A percentile compares a stretch with the other conserved stretches of the same genome.
phyloP scores from a whole-genome alignment of 2,329 filamentous ascomycete genomes.

The Fusarium globosum region DNA sequence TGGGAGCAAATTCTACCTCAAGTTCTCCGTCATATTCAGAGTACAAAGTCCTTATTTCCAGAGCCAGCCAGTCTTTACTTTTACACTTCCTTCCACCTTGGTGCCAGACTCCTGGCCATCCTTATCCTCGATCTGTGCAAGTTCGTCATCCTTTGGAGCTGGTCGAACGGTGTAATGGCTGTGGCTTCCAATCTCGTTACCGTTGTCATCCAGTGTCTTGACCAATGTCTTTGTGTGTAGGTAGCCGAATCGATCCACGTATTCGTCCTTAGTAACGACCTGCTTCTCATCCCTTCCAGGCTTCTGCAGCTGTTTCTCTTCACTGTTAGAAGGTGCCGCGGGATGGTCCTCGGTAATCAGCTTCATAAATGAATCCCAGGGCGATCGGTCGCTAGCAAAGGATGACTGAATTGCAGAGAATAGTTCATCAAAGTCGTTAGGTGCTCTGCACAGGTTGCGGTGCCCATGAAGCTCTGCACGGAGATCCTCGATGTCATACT shows the following conservation, averaged over 20 bases:
- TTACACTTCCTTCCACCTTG: conserved; percentile 26
- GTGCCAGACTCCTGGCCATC: conserved; percentile 15
- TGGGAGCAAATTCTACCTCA: conserved; percentile 1
- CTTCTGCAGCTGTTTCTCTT: conserved; percentile 10
- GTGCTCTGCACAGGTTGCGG: conserved; percentile 23
- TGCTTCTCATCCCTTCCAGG: conserved; percentile 42
- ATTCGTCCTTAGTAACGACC: conserved; percentile 54
- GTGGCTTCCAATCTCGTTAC: conserved; percentile 54
- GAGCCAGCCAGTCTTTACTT: conserved; percentile 53
- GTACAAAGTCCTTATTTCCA: conserved; percentile 50
- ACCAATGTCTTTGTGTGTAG: conserved; percentile 55
- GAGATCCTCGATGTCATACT: conserved; percentile 1
- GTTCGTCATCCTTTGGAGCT: conserved; percentile 38
- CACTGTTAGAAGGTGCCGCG: conserved; percentile 6
- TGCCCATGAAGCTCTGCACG: conserved; percentile 16
- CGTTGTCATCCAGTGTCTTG: conserved; percentile 55
- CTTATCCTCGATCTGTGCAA: conserved; percentile 16
- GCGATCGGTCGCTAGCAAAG: conserved; percentile 51
- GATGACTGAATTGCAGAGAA: conserved; percentile 53
- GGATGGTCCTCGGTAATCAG: conserved; percentile 43
- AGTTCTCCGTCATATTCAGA: not conserved
- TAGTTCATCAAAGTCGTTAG: conserved; percentile 56
- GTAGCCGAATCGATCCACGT: conserved; percentile 57
- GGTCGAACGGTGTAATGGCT: conserved; percentile 51
- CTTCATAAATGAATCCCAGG: conserved; percentile 56